phyloP scores from a whole-genome alignment of 768 basidiomycete species.

The Pleurotus cornucopiae region DNA sequence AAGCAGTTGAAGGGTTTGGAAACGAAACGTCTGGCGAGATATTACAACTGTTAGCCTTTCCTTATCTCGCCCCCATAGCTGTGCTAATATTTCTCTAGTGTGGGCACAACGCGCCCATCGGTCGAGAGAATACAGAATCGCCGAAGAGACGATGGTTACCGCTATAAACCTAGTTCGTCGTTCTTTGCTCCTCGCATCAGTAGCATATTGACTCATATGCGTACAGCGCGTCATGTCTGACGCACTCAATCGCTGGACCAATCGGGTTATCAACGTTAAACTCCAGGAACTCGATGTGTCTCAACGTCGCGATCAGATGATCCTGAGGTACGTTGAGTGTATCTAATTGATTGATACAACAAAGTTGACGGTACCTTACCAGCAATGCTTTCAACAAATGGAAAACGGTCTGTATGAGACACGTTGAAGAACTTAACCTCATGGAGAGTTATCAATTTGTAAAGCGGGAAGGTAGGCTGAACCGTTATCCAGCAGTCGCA shows the following conservation, averaged over 20 bases:
- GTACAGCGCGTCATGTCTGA: constrained; percentile 48
- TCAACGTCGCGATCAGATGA: constrained; percentile 34
- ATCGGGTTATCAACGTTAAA: constrained; percentile 70
- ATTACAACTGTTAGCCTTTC: constrained; percentile 29
- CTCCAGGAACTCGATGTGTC: constrained; percentile 63
- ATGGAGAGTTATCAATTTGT: constrained; percentile 82
- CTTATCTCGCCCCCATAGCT: constrained; percentile 14
- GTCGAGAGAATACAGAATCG: constrained; percentile 34
- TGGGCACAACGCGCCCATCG: constrained; percentile 41
- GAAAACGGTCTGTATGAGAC: constrained; percentile 56
- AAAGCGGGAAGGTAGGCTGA: constrained; percentile 64
- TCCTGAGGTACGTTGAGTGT: constrained; percentile 25
- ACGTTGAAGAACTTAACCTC: constrained; percentile 69
- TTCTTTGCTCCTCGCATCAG: background rate
- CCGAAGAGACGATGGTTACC: constrained; percentile 40
- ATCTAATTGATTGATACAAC: background rate
- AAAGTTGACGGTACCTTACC: background rate
- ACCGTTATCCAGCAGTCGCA: background rate
- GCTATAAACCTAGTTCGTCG: constrained; percentile 33
- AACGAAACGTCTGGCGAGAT: constrained; percentile 26
- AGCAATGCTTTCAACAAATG: constrained; percentile 67
- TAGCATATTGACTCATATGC: background rate
- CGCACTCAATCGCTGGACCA: constrained; percentile 60
- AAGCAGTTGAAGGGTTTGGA: constrained; percentile 42
- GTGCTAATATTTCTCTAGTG: constrained; percentile 25